These are phyloP conservation scores for Pyrus hybrid DNA, from an alignment of 331 rosid species.

Conservation along the genomic window DNA sequence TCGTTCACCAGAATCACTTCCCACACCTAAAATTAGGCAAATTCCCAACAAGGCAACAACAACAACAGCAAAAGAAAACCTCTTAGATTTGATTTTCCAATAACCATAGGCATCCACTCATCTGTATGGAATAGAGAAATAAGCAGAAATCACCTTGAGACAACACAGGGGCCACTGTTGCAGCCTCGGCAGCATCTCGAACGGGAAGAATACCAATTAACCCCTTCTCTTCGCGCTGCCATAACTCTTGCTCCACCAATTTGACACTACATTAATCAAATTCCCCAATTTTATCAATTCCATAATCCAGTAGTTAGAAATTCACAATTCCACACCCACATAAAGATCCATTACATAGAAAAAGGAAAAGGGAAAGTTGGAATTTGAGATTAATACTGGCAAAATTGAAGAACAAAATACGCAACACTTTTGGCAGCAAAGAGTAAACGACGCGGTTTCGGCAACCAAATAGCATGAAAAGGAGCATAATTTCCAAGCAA, in stretches of 20 bases:
- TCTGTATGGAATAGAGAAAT: neutral
- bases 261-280: neutral
- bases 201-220: too few relatives aligned
- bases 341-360: neutral
- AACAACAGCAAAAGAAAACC: neutral
- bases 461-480: neutral
- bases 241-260: too few relatives aligned
- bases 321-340: neutral
- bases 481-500: neutral
- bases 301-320: too few relatives aligned
- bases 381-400: neutral
- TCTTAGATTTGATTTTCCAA: neutral
- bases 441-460: neutral
- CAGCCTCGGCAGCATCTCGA: too few relatives aligned
- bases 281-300: too few relatives aligned
- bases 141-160: conserved; percentile 51
- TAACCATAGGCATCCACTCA: neutral
- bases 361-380: neutral
- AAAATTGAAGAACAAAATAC: neutral
- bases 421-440: neutral
- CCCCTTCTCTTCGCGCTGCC: too few relatives aligned
- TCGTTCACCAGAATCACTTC: conserved; percentile 9
- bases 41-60: neutral
- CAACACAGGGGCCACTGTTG: conserved; percentile 27
- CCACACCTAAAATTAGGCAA: conserved; percentile 20